phyloP scores from a whole-genome alignment of 805 yeast species.

The Wickerhamiella shivajii region DNA sequence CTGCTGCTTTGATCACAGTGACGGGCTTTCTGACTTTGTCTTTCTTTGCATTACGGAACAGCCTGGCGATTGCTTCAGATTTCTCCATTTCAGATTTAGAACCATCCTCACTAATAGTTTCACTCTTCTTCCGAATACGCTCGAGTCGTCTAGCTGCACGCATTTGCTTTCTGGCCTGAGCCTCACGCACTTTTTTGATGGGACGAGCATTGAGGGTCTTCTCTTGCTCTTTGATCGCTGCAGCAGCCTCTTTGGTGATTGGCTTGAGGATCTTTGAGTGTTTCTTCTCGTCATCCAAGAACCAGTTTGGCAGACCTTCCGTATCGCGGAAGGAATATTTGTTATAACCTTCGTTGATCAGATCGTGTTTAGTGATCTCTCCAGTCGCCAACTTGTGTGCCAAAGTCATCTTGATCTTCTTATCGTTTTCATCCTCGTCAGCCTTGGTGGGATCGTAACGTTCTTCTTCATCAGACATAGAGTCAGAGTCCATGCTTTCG shows the following conservation, averaged over 20 bases:
- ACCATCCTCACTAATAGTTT: constrained; percentile 72
- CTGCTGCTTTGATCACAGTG: constrained; percentile 77
- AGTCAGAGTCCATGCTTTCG: too few relatives aligned
- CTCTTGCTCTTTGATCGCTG: constrained; percentile 60
- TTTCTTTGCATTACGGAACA: constrained; percentile 68
- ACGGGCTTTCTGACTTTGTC: constrained; percentile 62
- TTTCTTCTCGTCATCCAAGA: constrained; percentile 74
- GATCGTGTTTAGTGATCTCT: constrained; percentile 66
- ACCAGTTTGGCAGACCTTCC: constrained; percentile 95
- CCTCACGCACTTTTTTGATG: constrained; percentile 96
- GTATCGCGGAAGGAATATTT: constrained; percentile 81
- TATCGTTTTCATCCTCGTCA: constrained; percentile 21
- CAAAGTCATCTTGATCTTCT: constrained; percentile 56
- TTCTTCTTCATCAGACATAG: constrained; percentile 5
- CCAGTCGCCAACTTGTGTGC: constrained; percentile 94
- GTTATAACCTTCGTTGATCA: constrained; percentile 86
- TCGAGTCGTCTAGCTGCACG: constrained; percentile 79
- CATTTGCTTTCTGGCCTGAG: constrained; percentile 90
- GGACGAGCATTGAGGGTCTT: constrained; percentile 90
- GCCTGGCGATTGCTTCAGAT: constrained; percentile 78
- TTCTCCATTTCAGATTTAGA: constrained; percentile 85
- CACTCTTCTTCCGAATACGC: constrained; percentile 83
- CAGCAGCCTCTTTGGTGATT: constrained; percentile 84
- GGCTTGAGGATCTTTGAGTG: constrained; percentile 81
- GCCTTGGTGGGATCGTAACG: constrained; percentile 16